Conservation (phyloP, 2,329 filamentous ascomycete species). For the Paraphoma chrysanthemicola region DNA sequence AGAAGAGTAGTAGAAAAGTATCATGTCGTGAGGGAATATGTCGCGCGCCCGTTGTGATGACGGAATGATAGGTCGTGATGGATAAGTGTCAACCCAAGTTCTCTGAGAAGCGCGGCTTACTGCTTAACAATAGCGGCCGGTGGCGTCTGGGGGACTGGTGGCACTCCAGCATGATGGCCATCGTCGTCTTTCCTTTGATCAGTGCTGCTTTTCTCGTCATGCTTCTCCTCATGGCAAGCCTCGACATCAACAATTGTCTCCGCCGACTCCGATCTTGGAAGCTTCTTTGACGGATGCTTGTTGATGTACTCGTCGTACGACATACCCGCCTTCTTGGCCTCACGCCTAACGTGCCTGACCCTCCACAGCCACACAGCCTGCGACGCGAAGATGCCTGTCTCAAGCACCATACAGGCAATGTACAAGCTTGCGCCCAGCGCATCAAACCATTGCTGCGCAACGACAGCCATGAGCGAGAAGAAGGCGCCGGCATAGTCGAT, state of each 20-base stretch:
- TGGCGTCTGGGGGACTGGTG: not conserved
- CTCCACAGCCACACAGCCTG: slow-evolving; percentile 67
- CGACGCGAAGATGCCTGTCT: slow-evolving; percentile 66
- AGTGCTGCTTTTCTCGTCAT: not conserved
- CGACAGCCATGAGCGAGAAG: slow-evolving; percentile 69
- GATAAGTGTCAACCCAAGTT: not conserved
- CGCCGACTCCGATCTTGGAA: slow-evolving; percentile 3
- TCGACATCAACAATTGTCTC: slow-evolving; percentile 9
- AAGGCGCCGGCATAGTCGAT: slow-evolving; percentile 69
- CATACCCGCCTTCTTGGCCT: slow-evolving; percentile 60
- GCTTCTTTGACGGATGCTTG: slow-evolving; percentile 1
- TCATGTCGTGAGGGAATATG: no score
- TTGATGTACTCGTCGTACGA: slow-evolving; percentile 52
- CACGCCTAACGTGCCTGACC: slow-evolving; percentile 59
- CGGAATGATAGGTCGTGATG: not conserved
- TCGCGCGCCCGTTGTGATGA: no score
- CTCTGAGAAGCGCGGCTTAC: no score
- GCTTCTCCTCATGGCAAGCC: not conserved
- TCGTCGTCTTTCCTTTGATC: no score
- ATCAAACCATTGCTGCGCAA: slow-evolving; percentile 68
- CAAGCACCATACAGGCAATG: slow-evolving; percentile 64
- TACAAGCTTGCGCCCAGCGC: slow-evolving; percentile 67
- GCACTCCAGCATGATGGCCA: no score
- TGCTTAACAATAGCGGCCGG: not conserved
- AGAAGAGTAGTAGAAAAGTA: not conserved